These are phyloP conservation scores for Candida tropicalis DNA, from an alignment of 1,139 yeast species.

Conservation along the genomic window DNA sequence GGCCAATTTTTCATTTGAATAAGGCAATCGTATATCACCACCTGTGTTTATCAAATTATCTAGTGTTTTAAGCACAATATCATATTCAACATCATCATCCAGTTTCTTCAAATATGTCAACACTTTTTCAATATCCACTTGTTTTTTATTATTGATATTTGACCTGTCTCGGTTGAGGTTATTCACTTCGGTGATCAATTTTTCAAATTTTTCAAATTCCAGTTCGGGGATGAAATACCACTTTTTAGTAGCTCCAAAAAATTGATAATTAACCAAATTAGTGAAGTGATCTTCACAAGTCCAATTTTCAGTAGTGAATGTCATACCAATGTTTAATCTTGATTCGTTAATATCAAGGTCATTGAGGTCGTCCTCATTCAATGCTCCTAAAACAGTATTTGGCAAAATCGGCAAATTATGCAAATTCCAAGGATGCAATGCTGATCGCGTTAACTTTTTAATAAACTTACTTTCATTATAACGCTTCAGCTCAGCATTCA, in stretches of 20 bases:
- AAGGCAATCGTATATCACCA: constrained; percentile 27
- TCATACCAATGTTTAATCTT: constrained; percentile 53
- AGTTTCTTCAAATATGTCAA: constrained; percentile 17
- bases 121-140: constrained; percentile 19
- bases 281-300: constrained; percentile 74
- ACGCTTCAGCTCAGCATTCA: constrained; percentile 12
- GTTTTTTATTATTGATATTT: constrained; percentile 25
- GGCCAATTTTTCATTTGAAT: constrained; percentile 29
- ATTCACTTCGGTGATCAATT: constrained; percentile 29
- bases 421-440: constrained; percentile 68
- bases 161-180: constrained; percentile 19
- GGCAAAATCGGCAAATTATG: constrained; percentile 63
- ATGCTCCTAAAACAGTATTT: constrained; percentile 50
- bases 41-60: constrained; percentile 33
- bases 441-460: constrained; percentile 22
- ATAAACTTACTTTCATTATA: constrained; percentile 27
- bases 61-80: constrained; percentile 29
- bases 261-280: constrained; percentile 66
- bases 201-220: constrained; percentile 65
- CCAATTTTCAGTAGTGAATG: constrained; percentile 76
- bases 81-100: constrained; percentile 27
- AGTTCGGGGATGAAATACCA: constrained; percentile 84
- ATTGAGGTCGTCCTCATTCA: constrained; percentile 41
- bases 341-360: constrained; percentile 39
- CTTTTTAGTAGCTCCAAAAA: constrained; percentile 67